These are phyloP conservation scores for Saccharum hybrid DNA, from an alignment of 202 grass and related monocot species.

Conservation along the genomic window DNA sequence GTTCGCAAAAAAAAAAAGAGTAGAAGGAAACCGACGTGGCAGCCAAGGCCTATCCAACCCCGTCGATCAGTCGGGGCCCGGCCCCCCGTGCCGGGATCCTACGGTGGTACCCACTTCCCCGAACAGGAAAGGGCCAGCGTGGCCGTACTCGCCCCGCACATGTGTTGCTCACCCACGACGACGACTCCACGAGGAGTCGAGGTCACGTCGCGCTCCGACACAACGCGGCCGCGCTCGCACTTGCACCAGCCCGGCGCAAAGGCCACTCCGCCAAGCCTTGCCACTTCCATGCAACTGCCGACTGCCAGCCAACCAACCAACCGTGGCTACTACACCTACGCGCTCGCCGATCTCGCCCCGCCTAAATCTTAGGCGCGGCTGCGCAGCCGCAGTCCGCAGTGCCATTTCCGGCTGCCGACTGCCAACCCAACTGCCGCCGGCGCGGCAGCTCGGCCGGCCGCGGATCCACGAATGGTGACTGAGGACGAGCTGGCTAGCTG, in stretches of 20 bases:
- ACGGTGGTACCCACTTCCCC: background rate
- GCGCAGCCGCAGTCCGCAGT: background rate
- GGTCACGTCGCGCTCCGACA: background rate
- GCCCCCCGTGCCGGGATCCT: too few relatives aligned
- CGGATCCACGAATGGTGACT: background rate
- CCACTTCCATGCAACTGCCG: conserved; percentile 53
- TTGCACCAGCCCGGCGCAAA: background rate
- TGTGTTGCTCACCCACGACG: background rate
- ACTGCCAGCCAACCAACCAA: conserved; percentile 21
- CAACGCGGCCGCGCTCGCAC: background rate
- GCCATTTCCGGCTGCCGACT: background rate
- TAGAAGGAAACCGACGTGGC: too few relatives aligned
- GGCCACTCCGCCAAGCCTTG: background rate
- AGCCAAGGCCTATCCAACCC: too few relatives aligned
- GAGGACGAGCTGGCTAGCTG: background rate
- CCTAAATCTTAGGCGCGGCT: conserved; percentile 35
- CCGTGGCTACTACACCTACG: background rate
- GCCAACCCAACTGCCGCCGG: background rate
- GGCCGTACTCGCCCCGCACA: background rate
- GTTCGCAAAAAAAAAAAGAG: too few relatives aligned
- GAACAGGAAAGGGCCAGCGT: conserved; percentile 1
- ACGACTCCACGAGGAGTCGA: background rate
- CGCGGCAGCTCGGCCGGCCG: background rate
- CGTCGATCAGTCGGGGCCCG: too few relatives aligned
- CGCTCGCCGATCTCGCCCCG: background rate